These are phyloP conservation scores for Casuarina equisetifolia DNA, from an alignment of 306 rosid genomes.

Conservation along the genomic window DNA sequence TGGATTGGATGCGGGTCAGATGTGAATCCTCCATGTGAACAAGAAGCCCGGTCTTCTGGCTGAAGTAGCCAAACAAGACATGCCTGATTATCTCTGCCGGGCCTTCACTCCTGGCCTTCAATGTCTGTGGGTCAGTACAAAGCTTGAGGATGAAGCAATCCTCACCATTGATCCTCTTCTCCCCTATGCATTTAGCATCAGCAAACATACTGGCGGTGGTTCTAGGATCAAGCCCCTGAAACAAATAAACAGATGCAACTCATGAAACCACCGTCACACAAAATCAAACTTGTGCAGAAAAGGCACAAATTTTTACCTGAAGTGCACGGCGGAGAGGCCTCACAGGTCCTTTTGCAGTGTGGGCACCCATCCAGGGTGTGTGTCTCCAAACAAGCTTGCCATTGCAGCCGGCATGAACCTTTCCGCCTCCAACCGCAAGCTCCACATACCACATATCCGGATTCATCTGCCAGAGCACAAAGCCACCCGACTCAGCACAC, in stretches of 20 bases:
- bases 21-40: conserved; percentile 98
- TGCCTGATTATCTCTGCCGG: conserved; percentile 97
- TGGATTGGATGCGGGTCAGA: conserved; percentile 88
- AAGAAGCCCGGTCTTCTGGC: conserved; percentile 94
- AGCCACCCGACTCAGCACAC: conserved; percentile 95
- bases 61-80: conserved; percentile 92
- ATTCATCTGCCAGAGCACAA: conserved; percentile 99
- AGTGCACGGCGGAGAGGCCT: conserved; percentile 96
- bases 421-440: conserved; percentile 93
- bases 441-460: conserved; percentile 99
- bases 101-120: conserved; percentile 95
- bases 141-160: conserved; percentile 98
- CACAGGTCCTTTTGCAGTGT: conserved; percentile 94
- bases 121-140: conserved; percentile 78
- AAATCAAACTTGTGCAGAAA: neutral
- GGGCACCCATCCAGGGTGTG: conserved; percentile 98
- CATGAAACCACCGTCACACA: neutral
- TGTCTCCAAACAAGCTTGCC: conserved; percentile 98
- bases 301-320: conserved; percentile 53
- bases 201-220: conserved; percentile 90
- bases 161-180: conserved; percentile 86
- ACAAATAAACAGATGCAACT: conserved; percentile 9
- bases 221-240: conserved; percentile 97
- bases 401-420: conserved; percentile 97
- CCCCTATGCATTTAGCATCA: conserved; percentile 87